Conservation (phyloP, 129 eudicot genomes). For the Tanacetum coccineum region DNA sequence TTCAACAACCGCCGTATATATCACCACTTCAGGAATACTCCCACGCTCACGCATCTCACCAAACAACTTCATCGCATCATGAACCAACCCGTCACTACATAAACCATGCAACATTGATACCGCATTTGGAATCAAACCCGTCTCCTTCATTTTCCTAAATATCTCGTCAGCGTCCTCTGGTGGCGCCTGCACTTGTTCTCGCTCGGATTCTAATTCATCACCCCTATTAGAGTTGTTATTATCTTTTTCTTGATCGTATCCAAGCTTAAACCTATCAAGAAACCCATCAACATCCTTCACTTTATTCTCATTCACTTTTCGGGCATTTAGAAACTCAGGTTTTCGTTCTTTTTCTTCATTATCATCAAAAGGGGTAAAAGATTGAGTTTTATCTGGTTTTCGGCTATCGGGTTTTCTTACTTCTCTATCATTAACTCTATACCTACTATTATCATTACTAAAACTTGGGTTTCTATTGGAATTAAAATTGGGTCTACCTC, state of each 20-base stretch:
- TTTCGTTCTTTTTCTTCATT: slow-evolving; percentile 23
- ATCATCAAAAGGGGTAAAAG: slow-evolving; percentile 21
- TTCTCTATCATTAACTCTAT: slow-evolving; percentile 23
- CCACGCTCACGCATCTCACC: slow-evolving; percentile 89
- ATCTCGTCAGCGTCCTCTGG: slow-evolving; percentile 79
- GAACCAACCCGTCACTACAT: slow-evolving; percentile 82
- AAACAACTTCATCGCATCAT: slow-evolving; percentile 90
- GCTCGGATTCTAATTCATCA: slow-evolving; percentile 3
- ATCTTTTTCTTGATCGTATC: slow-evolving; percentile 36
- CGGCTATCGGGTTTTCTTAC: slow-evolving; percentile 15
- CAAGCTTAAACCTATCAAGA: slow-evolving; percentile 60
- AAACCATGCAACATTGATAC: slow-evolving; percentile 93
- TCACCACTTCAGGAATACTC: slow-evolving; percentile 79
- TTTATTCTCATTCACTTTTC: slow-evolving; percentile 9
- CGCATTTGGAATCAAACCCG: slow-evolving; percentile 88
- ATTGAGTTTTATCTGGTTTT: slow-evolving; percentile 19
- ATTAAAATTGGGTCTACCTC: slow-evolving; percentile 20
- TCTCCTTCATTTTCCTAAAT: slow-evolving; percentile 86
- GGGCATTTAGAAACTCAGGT: slow-evolving; percentile 10
- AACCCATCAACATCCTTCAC: slow-evolving; percentile 32
- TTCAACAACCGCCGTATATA: slow-evolving; percentile 86
- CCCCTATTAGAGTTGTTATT: slow-evolving; percentile 5
- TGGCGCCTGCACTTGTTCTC: slow-evolving; percentile 20
- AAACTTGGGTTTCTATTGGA: slow-evolving; percentile 13
- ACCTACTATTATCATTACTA: slow-evolving; percentile 12